Base-by-base conservation (phyloP, 768 basidiomycete species). In the Trametes maxima region DNA sequence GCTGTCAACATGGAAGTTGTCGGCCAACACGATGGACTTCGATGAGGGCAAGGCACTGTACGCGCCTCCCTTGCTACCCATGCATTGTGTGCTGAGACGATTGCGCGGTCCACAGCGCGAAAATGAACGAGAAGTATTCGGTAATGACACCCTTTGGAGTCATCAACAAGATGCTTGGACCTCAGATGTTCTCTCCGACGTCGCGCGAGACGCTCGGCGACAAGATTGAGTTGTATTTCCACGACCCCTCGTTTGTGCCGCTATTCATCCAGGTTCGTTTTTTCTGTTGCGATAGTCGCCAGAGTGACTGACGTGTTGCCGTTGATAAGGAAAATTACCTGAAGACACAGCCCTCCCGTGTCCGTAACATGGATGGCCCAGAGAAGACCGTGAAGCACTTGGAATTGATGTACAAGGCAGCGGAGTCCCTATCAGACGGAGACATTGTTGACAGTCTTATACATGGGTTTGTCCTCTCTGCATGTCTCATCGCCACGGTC, bases 1-100 rank as follows among this genome's bases (percentile, higher is more conserved):
- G 94, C 79, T 99, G 13, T 96, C 97, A 5, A 98, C 96, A 0
- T 98, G 94, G 92, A 94, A 89, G 68, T 75, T 98, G n/a, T 90
- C 89, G 10, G 88, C 79, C 63, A 73, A 81, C 57, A 80, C 84
- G 2, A 93, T 99, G 89, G 82, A 87, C 66, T 98, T 93, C 71
- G 95, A 98, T 65, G 87, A 97, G 68, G 85, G 94, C 57, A 97
- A 98, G 73, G 74, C 79, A n/a, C 78, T 98, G 95, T 98, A 68
- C 56, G 92, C 14, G 8, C 16, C 1, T 22, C 16, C 17, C n/a
- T 21, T 5, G 40, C 17, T n/a, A 48, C 19, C 25, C 42, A 22
- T 11, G 54, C 10, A 39, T 37, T 14, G 12, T 43, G 5, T 43
- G 42, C 42, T 43, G 10, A 43, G 12, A 14, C 8, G 37, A 39